phyloP scores from a whole-genome alignment of 140 eudicot species.

The Erigeron philadelphicus region DNA sequence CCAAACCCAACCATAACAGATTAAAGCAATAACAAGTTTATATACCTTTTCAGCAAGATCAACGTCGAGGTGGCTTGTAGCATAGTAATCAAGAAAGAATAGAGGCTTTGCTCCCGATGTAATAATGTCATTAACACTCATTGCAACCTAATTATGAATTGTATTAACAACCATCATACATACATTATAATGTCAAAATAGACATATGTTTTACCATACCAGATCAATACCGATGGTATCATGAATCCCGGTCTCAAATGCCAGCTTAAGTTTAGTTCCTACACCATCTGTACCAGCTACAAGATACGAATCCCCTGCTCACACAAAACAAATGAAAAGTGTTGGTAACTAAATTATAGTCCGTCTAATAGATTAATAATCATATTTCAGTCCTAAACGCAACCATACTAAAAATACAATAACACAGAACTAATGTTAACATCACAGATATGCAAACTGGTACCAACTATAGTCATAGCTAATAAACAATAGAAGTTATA shows the following conservation, averaged over 20 bases:
- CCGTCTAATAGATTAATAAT: background rate
- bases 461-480: no score
- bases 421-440: no score
- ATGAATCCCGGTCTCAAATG: conserved; percentile 85
- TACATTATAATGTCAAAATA: background rate
- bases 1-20: background rate
- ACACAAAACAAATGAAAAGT: conserved; percentile 11
- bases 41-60: conserved; percentile 91
- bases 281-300: conserved; percentile 99
- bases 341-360: background rate
- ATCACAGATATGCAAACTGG: no score
- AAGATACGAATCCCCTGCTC: conserved; percentile 88
- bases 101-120: conserved; percentile 97
- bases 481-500: no score
- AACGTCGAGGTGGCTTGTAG: conserved; percentile 91
- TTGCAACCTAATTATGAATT: conserved; percentile 59
- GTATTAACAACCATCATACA: background rate
- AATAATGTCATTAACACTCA: conserved; percentile 96
- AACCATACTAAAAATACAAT: background rate
- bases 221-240: conserved; percentile 83
- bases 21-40: background rate
- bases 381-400: no score
- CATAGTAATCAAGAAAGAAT: conserved; percentile 94
- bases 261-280: conserved; percentile 92
- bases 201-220: conserved; percentile 29